Evolutionary conservation across 106 monocot genomes (phyloP).

Genomic region (Dioscorea zingiberensis): DNA sequence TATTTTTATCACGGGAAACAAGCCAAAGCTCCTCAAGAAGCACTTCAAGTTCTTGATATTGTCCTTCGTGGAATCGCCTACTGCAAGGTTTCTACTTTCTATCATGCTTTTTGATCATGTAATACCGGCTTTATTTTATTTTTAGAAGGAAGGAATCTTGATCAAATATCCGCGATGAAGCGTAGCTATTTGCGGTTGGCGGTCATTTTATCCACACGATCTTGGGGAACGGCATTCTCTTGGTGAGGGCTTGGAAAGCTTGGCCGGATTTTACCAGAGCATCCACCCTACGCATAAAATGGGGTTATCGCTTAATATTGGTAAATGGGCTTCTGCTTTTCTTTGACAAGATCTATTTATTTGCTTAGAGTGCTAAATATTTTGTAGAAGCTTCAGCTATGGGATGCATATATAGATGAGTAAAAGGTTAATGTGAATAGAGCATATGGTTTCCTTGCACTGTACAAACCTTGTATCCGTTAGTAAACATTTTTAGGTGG

Average conservation of each 20-base stretch:
- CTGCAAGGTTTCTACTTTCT: constrained; percentile 26
- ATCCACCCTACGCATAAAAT: constrained; percentile 89
- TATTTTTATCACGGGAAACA: constrained; percentile 67
- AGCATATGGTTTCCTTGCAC: too few species aligned
- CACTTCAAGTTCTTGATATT: constrained; percentile 81
- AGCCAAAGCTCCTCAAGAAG: constrained; percentile 88
- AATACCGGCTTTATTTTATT: too few species aligned
- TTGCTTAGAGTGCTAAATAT: too few species aligned
- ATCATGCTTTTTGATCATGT: too few species aligned
- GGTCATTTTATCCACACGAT: constrained; percentile 84
- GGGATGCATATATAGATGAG: too few species aligned
- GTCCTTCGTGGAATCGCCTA: constrained; percentile 69
- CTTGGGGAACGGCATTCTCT: constrained; percentile 53
- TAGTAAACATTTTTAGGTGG: too few species aligned
- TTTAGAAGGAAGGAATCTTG: too few species aligned
- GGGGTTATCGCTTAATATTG: constrained; percentile 90
- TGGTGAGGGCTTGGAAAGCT: constrained; percentile 82
- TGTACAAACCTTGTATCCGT: too few species aligned
- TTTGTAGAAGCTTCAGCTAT: too few species aligned
- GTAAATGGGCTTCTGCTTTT: constrained; percentile 15
- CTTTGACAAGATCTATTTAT: too few species aligned
- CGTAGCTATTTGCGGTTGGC: constrained; percentile 67
- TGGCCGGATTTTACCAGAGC: constrained; percentile 93
- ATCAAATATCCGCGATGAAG: not conserved
- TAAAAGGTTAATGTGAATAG: too few species aligned